Conservation (phyloP, 1,139 yeast species). For the Taphrina populina region DNA sequence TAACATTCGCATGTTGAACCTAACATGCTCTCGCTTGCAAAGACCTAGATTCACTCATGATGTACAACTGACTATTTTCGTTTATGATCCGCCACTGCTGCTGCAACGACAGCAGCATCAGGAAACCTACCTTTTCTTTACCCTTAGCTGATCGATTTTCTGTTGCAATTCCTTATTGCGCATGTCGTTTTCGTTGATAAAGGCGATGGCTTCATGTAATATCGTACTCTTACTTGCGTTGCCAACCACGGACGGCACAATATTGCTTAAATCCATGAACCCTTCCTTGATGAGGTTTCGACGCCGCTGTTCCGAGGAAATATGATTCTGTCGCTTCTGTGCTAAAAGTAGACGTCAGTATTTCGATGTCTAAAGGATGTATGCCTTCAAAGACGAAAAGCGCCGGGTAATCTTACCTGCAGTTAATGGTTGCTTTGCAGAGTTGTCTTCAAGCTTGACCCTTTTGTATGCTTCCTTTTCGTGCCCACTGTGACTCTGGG, state of each 20-base stretch:
- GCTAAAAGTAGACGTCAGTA: slow-evolving; percentile 2
- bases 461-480: slow-evolving; percentile 1
- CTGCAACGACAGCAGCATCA: too few species aligned
- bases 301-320: slow-evolving; percentile 72
- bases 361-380: too few species aligned
- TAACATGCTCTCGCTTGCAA: too few species aligned
- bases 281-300: slow-evolving; percentile 63
- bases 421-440: slow-evolving; percentile 8
- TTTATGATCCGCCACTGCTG: too few species aligned
- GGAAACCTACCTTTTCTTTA: too few species aligned
- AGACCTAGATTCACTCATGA: too few species aligned
- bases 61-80: too few species aligned
- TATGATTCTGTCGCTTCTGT: slow-evolving; percentile 70
- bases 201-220: slow-evolving; percentile 9
- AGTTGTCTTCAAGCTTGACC: slow-evolving; percentile 9
- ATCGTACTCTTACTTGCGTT: slow-evolving; percentile 29
- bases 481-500: background rate
- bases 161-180: slow-evolving; percentile 1
- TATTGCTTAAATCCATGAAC: slow-evolving; percentile 46
- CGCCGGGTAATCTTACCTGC: slow-evolving; percentile 4
- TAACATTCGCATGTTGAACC: too few species aligned
- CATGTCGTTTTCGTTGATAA: background rate
- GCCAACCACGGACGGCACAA: slow-evolving; percentile 45
- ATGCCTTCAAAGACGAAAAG: too few species aligned
- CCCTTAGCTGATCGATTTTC: too few species aligned